Base-by-base conservation (phyloP, 106 monocot species). In the Triglochin maritima region DNA sequence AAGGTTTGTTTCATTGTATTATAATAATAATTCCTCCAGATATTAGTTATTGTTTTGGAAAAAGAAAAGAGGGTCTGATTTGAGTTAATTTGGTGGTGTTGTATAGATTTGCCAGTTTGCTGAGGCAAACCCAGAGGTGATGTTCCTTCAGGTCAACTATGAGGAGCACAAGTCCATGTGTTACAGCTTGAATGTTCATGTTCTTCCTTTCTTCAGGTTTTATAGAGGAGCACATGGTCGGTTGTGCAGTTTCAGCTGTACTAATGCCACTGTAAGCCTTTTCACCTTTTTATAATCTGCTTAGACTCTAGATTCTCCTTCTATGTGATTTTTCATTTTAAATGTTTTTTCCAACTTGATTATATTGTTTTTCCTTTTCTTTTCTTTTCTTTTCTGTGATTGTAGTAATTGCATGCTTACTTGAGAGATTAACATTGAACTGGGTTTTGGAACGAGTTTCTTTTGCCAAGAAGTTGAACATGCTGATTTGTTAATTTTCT, bases 231-330 rank as follows among this genome's bases (percentile, higher is more conserved):
- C 90, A 4, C 81, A 96, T 0, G 95, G 90, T 42, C 83, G 85
- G 15, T 79, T 95, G 15, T 85, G 87, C 65, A 90, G 95, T 78
- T 95, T 95, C 85, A 95, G 94, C 78, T 95, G 94, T 81, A 95
- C 94, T 8, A 83, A 75, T 81, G 90, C 87, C 57, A 95, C 90
- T 52, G 95, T 90, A 78, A 81, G 89, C 49, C 29, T 53, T 29
- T 29, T 29, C 29, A 29, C 29, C 29, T 29, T 29, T 29, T 29
- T 29, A 29, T 29, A 29, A 0, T 29, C 29, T 29, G 29, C 29
- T 29, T 29, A 29, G 29, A 29, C 29, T 29, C 29, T 29, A 29
- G 29, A 29, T 29, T 29, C 29, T 29, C 1, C 29, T 29, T 29
- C 29, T 29, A 29, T 29, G 29, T 29, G 29, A 29, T 29, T 29